Evolutionary conservation across 2,329 filamentous ascomycete genomes (phyloP), one percentile per base, ranked within the genome.

Genomic region (Phaeosphaeriaceae sp.): DNA sequence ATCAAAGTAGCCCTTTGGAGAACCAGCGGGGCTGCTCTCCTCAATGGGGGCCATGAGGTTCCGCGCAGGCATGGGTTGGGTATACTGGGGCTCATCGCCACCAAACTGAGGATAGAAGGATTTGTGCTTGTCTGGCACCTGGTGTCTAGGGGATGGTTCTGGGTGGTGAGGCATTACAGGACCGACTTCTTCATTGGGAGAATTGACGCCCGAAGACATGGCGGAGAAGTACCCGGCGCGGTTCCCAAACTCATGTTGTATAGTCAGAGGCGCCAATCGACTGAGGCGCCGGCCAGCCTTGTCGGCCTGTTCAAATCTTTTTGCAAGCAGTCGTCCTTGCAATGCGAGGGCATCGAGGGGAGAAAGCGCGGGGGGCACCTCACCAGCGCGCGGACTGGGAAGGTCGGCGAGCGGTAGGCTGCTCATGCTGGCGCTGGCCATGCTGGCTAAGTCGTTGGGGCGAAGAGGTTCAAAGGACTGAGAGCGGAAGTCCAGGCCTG

Each of bases 261-360:
- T 88, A 16, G 90, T 90, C 50, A 92, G 79, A 6, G 92, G 91
- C 3, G 92, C 90, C 35, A 97, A 77, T 34, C 93, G 84, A 75
- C 92, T 97, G 75, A 97, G 83, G 49, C 92, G 85, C 58, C 87
- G 85, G 41, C 90, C 92, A 54, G 84, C 83, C 67, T 84, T 86
- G 51, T 76, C 74, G 66, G 85, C 83, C 56, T 94, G 87, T 72
- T 96, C 88, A 53, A 99, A 84, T 74, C 96, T 89, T 75, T 86
- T 89, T 32, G 92, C 92, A 42, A 99, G 83, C 63, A 95, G 78
- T 49, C 93, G 87, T 63, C 92, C 95, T 70, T 97, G 93, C 54
- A 93, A 82, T 17, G 93, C 93, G 70, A 99, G 95, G 39, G 93
- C 93, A 80, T 99, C 94, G 58, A 99, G 83, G 9, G 94, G 94